phyloP scores from a whole-genome alignment of 768 basidiomycete species.

The Postia placenta region DNA sequence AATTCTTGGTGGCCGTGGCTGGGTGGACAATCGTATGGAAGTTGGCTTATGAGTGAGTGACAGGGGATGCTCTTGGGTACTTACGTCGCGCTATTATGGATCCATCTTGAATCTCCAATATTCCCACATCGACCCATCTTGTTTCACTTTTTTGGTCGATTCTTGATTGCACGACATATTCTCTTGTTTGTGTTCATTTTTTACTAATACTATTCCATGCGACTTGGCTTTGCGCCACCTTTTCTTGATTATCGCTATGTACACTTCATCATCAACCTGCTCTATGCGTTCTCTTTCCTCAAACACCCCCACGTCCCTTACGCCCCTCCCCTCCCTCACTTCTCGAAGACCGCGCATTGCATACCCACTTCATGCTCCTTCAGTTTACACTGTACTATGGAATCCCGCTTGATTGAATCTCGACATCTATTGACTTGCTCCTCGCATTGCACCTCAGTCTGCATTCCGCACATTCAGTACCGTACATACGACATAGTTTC shows the following conservation, averaged over 20 bases:
- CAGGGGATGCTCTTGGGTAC: not conserved
- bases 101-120: not conserved
- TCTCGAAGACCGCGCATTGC: not conserved
- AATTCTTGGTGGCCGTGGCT: slow-evolving; percentile 33
- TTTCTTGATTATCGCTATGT: slow-evolving; percentile 2
- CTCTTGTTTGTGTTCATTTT: not conserved
- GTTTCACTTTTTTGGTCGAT: not conserved
- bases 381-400: not conserved
- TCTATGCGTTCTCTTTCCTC: not conserved
- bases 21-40: slow-evolving; percentile 7
- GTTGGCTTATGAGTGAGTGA: not conserved
- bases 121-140: not conserved
- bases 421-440: slow-evolving; percentile 3
- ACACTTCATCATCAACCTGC: not conserved
- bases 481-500: not conserved
- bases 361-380: not conserved
- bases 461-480: not conserved
- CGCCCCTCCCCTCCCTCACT: not conserved
- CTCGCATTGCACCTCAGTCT: not conserved
- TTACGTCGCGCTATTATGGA: not conserved
- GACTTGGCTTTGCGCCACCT: not conserved
- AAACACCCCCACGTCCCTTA: not conserved
- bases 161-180: not conserved
- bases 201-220: slow-evolving; percentile 2
- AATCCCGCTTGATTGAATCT: not conserved